Percentiles rank a stretch among this genome's conserved stretches.
phyloP scores from a whole-genome alignment of 1,139 yeast species.

The Kodamaea sp. region DNA sequence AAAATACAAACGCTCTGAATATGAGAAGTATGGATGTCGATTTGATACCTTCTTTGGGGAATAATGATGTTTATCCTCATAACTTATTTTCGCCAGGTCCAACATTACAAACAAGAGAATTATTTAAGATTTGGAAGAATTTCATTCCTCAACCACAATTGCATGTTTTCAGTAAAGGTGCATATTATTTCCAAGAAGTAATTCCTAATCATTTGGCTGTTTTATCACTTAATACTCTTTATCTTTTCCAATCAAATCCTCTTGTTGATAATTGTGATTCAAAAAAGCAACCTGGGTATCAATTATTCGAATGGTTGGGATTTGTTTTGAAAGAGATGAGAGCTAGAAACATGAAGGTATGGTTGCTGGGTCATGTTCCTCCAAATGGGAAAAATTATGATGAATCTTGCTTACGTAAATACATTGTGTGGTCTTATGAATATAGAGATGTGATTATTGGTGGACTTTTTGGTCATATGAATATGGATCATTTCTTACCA shows the following conservation, averaged over 20 bases:
- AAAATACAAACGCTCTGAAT: constrained; percentile 37
- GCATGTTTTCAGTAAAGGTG: constrained; percentile 71
- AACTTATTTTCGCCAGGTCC: constrained; percentile 83
- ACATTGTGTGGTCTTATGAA: constrained; percentile 73
- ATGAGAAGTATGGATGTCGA: constrained; percentile 48
- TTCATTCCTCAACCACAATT: constrained; percentile 77
- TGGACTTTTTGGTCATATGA: constrained; percentile 85
- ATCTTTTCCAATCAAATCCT: constrained; percentile 73
- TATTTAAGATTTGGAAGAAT: constrained; percentile 67
- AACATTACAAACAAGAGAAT: constrained; percentile 74
- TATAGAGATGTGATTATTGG: constrained; percentile 81
- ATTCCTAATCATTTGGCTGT: constrained; percentile 76
- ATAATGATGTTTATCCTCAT: constrained; percentile 87
- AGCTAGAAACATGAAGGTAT: constrained; percentile 72
- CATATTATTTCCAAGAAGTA: constrained; percentile 69
- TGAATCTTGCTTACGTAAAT: constrained; percentile 65
- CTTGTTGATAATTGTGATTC: constrained; percentile 75
- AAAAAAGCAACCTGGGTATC: constrained; percentile 74
- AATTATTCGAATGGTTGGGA: constrained; percentile 75
- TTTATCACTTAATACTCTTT: constrained; percentile 71
- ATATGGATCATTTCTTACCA: constrained; percentile 78
- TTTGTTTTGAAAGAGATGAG: constrained; percentile 69
- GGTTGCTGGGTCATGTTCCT: constrained; percentile 88
- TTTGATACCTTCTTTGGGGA: constrained; percentile 70
- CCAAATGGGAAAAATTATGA: constrained; percentile 78